Evolutionary conservation across 2,329 filamentous ascomycete species (phyloP).

Genomic region (Neonectria coccinea): DNA sequence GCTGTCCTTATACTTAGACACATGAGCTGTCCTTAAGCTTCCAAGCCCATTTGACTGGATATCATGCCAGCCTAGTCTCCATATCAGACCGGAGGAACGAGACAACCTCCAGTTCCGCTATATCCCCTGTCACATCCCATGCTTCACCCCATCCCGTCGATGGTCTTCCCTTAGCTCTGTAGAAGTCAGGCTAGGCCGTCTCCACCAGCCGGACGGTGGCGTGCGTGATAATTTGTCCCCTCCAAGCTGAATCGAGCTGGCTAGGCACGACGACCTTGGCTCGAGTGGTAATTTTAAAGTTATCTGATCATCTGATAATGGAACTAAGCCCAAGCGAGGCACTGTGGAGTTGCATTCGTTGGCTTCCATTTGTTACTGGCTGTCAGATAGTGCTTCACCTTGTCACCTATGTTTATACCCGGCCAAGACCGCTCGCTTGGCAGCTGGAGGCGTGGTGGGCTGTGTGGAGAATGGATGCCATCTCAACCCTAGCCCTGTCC

Average conservation of each 20-base stretch:
- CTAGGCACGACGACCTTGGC: no score
- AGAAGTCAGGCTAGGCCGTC: background rate
- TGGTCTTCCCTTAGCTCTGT: background rate
- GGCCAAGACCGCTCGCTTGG: no score
- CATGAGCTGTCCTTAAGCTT: background rate
- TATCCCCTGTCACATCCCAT: background rate
- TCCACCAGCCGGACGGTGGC: background rate
- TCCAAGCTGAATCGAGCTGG: no score
- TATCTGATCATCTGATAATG: constrained; percentile 34
- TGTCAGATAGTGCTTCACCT: no score
- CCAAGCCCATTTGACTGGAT: background rate
- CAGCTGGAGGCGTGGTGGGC: no score
- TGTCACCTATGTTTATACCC: no score
- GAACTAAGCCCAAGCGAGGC: background rate
- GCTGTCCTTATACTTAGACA: background rate
- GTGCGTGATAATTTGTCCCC: constrained; percentile 14
- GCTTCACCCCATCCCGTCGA: no score
- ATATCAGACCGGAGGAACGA: background rate
- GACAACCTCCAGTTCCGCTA: background rate
- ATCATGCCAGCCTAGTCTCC: background rate
- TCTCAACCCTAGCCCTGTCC: no score
- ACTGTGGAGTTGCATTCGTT: no score
- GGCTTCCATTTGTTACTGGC: no score
- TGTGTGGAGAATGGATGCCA: no score
- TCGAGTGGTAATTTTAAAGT: constrained; percentile 22